Conservation (phyloP, 257 asterid species). For the Solanum virginianum region DNA sequence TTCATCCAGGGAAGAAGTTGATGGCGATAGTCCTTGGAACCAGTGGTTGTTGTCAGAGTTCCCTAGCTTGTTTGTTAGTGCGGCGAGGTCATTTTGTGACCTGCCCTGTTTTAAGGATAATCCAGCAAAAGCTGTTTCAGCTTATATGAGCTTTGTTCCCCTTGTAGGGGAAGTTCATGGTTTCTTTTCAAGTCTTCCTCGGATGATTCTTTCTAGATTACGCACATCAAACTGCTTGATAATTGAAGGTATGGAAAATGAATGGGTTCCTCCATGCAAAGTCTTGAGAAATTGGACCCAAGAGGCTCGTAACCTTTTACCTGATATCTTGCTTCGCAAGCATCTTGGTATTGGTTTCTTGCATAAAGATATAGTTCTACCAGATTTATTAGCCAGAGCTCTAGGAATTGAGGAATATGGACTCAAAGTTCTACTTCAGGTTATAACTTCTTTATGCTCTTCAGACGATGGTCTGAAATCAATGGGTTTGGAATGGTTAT, state of each 20-base stretch:
- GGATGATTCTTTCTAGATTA: conserved; percentile 64
- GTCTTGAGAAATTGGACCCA: conserved; percentile 85
- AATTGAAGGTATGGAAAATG: conserved; percentile 40
- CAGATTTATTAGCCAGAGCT: conserved; percentile 79
- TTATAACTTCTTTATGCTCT: conserved; percentile 50
- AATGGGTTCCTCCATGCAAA: conserved; percentile 91
- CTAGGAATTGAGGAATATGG: conserved; percentile 90
- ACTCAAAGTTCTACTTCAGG: conserved; percentile 42
- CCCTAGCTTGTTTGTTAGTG: conserved; percentile 71
- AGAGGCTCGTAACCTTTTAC: conserved; percentile 52
- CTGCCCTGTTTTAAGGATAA: conserved; percentile 66
- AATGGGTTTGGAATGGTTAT: conserved; percentile 73
- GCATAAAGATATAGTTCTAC: conserved; percentile 59
- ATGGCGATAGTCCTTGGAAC: conserved; percentile 89
- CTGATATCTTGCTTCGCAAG: conserved; percentile 57
- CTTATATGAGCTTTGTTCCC: conserved; percentile 86
- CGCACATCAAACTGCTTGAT: conserved; percentile 77
- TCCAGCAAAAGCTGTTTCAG: conserved; percentile 66
- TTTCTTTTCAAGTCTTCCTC: conserved; percentile 75
- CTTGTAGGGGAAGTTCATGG: conserved; percentile 89
- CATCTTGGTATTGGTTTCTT: conserved; percentile 87
- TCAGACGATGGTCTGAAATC: conserved; percentile 45
- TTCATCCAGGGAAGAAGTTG: conserved; percentile 98
- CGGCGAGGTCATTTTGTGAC: conserved; percentile 61
- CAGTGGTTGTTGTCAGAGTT: conserved; percentile 88